Percentiles rank a stretch among this genome's conserved stretches.
Conservation (phyloP, 2,329 filamentous ascomycete genomes). For the Fusarium piperis region DNA sequence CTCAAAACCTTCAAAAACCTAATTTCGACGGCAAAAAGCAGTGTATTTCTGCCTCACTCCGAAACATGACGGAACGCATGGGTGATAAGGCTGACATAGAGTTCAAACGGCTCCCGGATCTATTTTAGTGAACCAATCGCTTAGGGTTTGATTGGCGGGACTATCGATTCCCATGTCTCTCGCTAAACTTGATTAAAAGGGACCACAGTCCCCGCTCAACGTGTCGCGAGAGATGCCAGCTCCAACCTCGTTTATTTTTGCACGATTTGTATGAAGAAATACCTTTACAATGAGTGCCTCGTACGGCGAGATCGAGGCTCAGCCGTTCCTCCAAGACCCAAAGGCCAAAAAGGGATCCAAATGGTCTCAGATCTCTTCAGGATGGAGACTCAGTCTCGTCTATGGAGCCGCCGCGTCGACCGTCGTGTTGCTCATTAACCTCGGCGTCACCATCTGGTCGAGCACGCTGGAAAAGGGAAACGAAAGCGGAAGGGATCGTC, state of each 20-base stretch:
- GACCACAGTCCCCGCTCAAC: background rate
- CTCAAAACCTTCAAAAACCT: background rate
- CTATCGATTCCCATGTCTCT: background rate
- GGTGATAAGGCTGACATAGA: background rate
- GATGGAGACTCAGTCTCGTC: slow-evolving; percentile 3
- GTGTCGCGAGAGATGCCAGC: background rate
- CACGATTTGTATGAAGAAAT: background rate
- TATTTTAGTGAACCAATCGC: background rate
- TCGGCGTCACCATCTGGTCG: slow-evolving; percentile 4
- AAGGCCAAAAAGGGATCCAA: background rate
- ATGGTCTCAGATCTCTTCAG: background rate
- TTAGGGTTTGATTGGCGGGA: background rate
- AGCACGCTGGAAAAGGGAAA: background rate
- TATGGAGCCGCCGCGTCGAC: background rate
- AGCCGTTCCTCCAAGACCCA: background rate
- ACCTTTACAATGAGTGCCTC: background rate
- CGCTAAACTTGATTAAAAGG: background rate
- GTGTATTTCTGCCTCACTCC: background rate
- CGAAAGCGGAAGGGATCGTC: background rate
- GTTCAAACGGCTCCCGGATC: background rate
- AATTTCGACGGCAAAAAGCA: background rate
- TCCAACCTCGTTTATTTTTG: background rate
- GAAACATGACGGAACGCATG: background rate
- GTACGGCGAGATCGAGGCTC: background rate
- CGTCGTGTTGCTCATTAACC: background rate